Base-by-base conservation (phyloP, 208 protist species). In the Trypanosoma scelopori region DNA sequence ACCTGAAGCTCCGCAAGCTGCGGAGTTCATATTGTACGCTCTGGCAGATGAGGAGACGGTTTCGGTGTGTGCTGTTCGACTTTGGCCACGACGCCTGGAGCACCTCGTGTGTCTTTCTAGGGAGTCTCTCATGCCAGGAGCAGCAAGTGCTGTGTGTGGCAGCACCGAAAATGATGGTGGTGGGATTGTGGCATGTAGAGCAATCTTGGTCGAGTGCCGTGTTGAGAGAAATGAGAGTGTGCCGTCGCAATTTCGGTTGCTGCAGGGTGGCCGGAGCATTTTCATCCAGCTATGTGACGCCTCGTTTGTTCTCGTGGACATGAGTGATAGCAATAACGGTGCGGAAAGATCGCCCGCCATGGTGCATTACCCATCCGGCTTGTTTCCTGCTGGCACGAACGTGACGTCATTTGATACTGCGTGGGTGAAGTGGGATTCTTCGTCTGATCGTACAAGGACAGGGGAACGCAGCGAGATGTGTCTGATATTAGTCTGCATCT, bases 11-110 rank as follows among this genome's bases (percentile, higher is more conserved):
- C 88, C 64, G 22, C 62, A 82, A 48, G 64, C 75, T 2, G 85
- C 74, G 27, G 78, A 94, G 68, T 65, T 94, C 16, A 72, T 94
- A 27, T 43, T 94, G 13, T 85, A 85, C 50, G 85, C 87, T 69
- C 78, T 78, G 57, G 69, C 71, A 51, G 81, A 74, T 27, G 79
- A 81, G 56, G 43, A 55, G 11, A 16, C 5, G 20, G 52, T 73
- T 41, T 43, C 58, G 28, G 58, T 73, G 22, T 67, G 32, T 27
- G 46, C 56, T 20, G 1, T 39, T 0, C 52, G 58, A 49, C 28
- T 73, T 41, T 62, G 43, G 30, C 28, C 35, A 22, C 22, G n/a
- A 13, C 5, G 42, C 43, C 23, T 66, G 28, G 68, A 73, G n/a
- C 45, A 9, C 39, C 27, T 67, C 61, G 1, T 73, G 22, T 30